These are phyloP conservation scores for Candida pseudofarinosa DNA, from an alignment of 805 yeast species.

Conservation along the genomic window DNA sequence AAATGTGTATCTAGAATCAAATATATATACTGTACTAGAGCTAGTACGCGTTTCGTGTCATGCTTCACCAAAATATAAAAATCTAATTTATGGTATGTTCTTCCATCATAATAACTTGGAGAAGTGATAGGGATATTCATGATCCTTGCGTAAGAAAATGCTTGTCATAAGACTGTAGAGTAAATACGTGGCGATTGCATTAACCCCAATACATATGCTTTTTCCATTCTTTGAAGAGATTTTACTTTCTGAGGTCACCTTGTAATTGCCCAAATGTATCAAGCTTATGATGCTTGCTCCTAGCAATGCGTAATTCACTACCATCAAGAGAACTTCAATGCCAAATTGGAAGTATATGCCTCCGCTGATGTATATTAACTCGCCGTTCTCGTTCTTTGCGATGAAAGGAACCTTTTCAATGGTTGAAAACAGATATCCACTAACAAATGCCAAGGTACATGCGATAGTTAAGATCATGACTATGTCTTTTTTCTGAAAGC, in stretches of 20 bases:
- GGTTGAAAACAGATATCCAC: constrained; percentile 64
- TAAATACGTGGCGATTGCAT: constrained; percentile 24
- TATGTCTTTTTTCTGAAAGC: constrained; percentile 17
- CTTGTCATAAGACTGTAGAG: constrained; percentile 44
- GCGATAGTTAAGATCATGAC: constrained; percentile 30
- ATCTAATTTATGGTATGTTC: background rate
- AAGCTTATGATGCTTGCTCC: constrained; percentile 39
- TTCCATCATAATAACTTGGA: constrained; percentile 23
- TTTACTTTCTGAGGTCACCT: constrained; percentile 15
- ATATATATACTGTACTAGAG: background rate
- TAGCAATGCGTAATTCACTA: constrained; percentile 46
- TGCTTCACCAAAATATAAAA: background rate
- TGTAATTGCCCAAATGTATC: constrained; percentile 32
- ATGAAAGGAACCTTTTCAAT: constrained; percentile 62
- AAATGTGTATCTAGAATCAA: background rate
- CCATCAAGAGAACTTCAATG: constrained; percentile 54
- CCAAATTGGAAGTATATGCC: constrained; percentile 71
- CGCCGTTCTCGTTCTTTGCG: constrained; percentile 47
- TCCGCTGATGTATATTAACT: constrained; percentile 57
- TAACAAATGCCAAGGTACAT: constrained; percentile 42
- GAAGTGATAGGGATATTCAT: constrained; percentile 43
- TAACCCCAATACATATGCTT: constrained; percentile 15
- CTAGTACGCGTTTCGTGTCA: constrained; percentile 1
- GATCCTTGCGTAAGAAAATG: constrained; percentile 43
- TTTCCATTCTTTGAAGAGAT: constrained; percentile 16